phyloP scores from a whole-genome alignment of 495 filamentous ascomycete genomes.

The Lentithecium fluviatile region DNA sequence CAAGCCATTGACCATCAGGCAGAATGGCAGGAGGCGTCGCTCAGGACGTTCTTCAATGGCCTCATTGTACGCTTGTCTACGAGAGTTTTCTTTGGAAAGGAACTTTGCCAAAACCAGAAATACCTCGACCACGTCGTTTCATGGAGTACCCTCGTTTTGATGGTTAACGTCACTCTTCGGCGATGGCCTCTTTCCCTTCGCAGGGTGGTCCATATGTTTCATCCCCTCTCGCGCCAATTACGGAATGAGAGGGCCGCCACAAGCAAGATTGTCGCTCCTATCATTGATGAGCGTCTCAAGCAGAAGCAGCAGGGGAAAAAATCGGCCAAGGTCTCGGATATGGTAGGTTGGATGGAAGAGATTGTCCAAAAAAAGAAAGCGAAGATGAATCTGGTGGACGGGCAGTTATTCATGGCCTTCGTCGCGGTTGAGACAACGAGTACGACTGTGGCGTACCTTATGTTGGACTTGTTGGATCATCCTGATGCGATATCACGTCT shows the following conservation, averaged over 20 bases:
- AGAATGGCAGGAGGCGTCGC: slow-evolving; percentile 39
- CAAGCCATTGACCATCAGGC: too few species aligned
- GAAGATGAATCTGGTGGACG: background rate
- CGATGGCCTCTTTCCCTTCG: background rate
- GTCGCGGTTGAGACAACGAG: background rate
- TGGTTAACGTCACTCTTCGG: background rate
- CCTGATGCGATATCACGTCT: background rate
- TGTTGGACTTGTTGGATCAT: background rate
- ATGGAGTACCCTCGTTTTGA: background rate
- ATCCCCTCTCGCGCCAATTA: background rate
- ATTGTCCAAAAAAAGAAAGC: background rate
- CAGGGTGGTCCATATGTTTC: background rate
- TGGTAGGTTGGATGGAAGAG: background rate
- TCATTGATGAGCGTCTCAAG: background rate
- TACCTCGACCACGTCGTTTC: background rate
- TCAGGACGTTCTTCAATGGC: background rate
- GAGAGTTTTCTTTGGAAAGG: background rate
- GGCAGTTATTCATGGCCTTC: background rate
- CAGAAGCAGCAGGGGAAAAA: background rate
- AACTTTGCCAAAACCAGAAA: background rate
- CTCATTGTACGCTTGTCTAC: background rate
- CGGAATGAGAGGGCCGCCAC: background rate
- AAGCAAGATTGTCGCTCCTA: background rate
- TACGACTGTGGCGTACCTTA: background rate
- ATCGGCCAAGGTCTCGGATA: background rate